Percentiles rank a stretch among this genome's conserved stretches.
Evolutionary conservation across 148 eudicot species (phyloP).

Genomic region (Bassia scoparia): DNA sequence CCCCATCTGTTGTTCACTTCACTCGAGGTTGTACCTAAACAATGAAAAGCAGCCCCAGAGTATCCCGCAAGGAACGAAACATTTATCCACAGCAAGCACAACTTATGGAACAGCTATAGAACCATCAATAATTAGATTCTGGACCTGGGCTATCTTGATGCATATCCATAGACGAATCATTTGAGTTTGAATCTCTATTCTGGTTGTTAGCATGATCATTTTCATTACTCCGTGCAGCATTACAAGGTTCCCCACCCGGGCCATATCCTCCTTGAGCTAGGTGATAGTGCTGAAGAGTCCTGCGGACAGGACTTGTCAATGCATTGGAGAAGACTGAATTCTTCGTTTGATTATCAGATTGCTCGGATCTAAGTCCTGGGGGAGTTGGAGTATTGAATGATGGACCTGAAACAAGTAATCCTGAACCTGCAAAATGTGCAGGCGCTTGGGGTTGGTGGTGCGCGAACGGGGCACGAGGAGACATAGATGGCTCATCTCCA

Average conservation of each 20-base stretch:
- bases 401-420: constrained; percentile 27
- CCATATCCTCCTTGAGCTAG: constrained; percentile 46
- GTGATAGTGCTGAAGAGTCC: constrained; percentile 77
- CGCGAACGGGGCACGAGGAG: constrained; percentile 35
- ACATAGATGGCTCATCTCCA: constrained; percentile 39
- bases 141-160: constrained; percentile 70
- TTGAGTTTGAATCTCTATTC: constrained; percentile 48
- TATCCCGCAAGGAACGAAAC: constrained; percentile 11
- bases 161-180: constrained; percentile 89
- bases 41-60: constrained; percentile 1
- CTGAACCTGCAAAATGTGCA: constrained; percentile 20
- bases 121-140: constrained; percentile 50
- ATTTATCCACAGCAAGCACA: constrained; percentile 19
- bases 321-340: constrained; percentile 83
- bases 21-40: constrained; percentile 12
- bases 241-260: constrained; percentile 28
- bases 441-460: constrained; percentile 28
- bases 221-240: constrained; percentile 35
- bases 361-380: constrained; percentile 45
- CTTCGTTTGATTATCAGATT: constrained; percentile 53
- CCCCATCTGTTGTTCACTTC: constrained; percentile 15
- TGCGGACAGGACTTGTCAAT: constrained; percentile 73
- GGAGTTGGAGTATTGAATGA: constrained; percentile 22
- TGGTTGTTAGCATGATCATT: constrained; percentile 31
- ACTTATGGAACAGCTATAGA: constrained; percentile 4